Conservation (phyloP, 306 rosid genomes). For the Hylodesmum podocarpum region DNA sequence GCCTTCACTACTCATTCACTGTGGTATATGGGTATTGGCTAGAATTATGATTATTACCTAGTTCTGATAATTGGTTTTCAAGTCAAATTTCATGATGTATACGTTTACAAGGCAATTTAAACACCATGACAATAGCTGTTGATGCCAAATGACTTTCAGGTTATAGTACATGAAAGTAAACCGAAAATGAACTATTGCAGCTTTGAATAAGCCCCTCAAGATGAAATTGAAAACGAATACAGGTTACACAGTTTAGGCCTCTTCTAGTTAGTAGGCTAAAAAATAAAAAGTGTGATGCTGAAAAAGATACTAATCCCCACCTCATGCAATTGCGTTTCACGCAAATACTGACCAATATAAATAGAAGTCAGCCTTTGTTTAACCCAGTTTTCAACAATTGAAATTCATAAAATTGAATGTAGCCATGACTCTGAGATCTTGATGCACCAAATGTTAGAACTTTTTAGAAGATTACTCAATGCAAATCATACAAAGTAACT, state of each 20-base stretch:
- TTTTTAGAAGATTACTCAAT: not conserved
- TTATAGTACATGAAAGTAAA: not conserved
- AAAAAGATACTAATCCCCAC: not conserved
- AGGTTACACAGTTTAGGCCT: not conserved
- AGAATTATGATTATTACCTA: not conserved
- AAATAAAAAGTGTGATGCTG: not conserved
- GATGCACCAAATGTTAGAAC: not conserved
- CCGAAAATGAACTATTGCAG: not conserved
- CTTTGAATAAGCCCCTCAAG: not conserved
- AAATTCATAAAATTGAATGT: not conserved
- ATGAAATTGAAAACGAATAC: not conserved
- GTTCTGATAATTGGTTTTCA: not conserved
- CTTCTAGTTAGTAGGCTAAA: not conserved
- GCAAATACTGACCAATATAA: not conserved
- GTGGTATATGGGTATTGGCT: not conserved
- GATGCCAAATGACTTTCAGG: not conserved
- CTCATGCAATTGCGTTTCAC: not conserved
- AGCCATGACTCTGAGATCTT: not conserved
- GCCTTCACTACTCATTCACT: not conserved
- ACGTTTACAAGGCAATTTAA: not conserved
- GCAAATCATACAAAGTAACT: not conserved
- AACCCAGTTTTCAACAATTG: not conserved
- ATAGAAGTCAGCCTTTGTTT: not conserved
- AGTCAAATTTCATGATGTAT: not conserved
- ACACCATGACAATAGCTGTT: not conserved